phyloP scores from a whole-genome alignment of 139 green algal species.

The Zygnema circumcarinatum region DNA sequence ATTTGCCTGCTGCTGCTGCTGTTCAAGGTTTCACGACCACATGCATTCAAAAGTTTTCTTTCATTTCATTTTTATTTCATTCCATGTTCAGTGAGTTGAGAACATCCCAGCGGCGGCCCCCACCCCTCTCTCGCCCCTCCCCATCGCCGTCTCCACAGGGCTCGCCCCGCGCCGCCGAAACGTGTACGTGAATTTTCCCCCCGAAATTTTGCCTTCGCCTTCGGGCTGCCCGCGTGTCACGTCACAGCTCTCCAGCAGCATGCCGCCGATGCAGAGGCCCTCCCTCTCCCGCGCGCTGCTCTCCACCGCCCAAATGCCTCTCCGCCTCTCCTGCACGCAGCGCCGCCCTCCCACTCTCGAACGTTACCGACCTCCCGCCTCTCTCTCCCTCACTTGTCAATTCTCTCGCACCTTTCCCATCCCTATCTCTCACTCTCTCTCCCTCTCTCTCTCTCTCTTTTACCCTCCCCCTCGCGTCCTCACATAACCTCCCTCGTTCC shows the following conservation, averaged over 20 bases:
- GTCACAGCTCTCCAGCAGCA: neutral
- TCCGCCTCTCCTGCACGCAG: neutral
- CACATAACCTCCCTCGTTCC: neutral
- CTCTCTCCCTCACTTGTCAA: neutral
- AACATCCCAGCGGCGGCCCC: neutral
- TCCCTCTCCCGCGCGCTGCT: neutral
- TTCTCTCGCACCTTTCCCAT: neutral
- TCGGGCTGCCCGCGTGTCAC: neutral
- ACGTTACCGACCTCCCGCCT: neutral
- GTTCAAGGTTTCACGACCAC: too few relatives aligned
- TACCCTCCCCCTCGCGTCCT: too few relatives aligned
- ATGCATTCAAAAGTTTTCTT: too few relatives aligned
- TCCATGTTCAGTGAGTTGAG: too few relatives aligned
- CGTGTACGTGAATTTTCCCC: too few relatives aligned
- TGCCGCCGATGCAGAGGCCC: conserved; percentile 1
- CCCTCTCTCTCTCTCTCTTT: neutral
- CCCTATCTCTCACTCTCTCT: neutral
- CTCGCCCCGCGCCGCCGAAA: neutral
- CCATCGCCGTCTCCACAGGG: neutral
- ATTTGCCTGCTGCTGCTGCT: too few relatives aligned
- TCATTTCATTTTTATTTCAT: too few relatives aligned
- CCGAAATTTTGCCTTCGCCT: too few relatives aligned
- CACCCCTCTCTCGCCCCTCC: conserved; percentile 1
- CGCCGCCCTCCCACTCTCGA: neutral
- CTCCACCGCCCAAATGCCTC: neutral